phyloP scores from a whole-genome alignment of 257 asterid genomes.

The Ilex asprella region DNA sequence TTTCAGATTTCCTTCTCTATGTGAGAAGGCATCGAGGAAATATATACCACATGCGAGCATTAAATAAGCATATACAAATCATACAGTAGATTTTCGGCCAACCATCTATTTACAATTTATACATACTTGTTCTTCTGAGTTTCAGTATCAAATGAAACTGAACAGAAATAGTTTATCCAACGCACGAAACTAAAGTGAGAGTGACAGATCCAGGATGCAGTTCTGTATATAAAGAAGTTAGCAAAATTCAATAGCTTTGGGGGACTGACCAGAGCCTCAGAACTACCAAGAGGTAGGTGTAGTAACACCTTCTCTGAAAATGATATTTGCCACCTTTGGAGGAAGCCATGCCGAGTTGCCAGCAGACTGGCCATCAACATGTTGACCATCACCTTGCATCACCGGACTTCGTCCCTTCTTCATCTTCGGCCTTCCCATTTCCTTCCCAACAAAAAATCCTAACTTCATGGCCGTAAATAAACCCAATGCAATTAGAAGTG shows the following conservation, averaged over 20 bases:
- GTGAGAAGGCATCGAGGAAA: too few species aligned
- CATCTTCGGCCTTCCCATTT: conserved; percentile 29
- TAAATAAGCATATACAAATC: too few species aligned
- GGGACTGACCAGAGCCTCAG: not conserved
- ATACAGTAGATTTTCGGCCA: too few species aligned
- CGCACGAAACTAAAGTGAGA: conserved; percentile 1
- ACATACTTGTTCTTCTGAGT: too few species aligned
- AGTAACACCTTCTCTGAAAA: conserved; percentile 39
- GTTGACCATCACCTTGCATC: conserved; percentile 26
- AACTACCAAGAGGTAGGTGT: conserved; percentile 9
- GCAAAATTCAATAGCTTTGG: too few species aligned
- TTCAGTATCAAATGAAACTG: too few species aligned
- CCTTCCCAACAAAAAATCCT: conserved; percentile 59
- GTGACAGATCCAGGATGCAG: not conserved
- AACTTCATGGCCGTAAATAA: conserved; percentile 66
- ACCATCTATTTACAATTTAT: too few species aligned
- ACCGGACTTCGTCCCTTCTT: conserved; percentile 20
- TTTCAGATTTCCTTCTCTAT: too few species aligned
- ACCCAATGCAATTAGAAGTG: conserved; percentile 64
- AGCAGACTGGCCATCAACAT: conserved; percentile 27
- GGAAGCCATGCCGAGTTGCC: conserved; percentile 51
- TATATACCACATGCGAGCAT: too few species aligned
- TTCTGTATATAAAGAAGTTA: not conserved
- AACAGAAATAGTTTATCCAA: not conserved
- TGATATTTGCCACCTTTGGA: conserved; percentile 51